These are phyloP conservation scores for Xylaria sp. DNA, from an alignment of 2,329 filamentous ascomycete genomes.

Conservation along the genomic window DNA sequence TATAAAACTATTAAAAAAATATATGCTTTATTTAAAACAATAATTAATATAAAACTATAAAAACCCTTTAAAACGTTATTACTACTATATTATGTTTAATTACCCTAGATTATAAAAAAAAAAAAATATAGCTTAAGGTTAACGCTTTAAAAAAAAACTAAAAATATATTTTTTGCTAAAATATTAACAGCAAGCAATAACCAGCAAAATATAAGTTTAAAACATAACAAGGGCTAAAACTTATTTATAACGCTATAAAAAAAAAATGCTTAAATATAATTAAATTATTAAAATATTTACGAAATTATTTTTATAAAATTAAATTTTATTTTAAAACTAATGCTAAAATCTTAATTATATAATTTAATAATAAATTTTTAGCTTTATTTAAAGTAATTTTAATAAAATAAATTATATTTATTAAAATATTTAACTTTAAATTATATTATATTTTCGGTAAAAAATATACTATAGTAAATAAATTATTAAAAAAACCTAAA, in stretches of 20 bases:
- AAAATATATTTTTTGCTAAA: background rate
- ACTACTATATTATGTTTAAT: background rate
- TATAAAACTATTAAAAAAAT: background rate
- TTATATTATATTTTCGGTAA: background rate
- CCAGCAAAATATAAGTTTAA: background rate
- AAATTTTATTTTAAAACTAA: background rate
- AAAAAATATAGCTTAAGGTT: background rate
- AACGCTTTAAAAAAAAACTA: background rate
- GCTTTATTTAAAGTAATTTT: background rate
- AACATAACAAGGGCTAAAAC: background rate
- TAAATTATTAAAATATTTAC: background rate
- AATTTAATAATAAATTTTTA: background rate
- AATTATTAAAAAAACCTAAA: background rate
- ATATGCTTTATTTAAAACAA: background rate
- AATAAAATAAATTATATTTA: background rate
- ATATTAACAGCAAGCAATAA: background rate
- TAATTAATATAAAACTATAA: background rate
- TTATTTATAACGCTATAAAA: background rate
- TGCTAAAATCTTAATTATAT: background rate
- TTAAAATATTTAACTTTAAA: conserved; percentile 2
- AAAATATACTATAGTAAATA: background rate
- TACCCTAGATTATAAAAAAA: background rate
- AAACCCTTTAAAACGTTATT: background rate
- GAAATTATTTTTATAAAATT: background rate
- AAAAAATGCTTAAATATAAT: background rate